phyloP scores from a whole-genome alignment of 2,329 filamentous ascomycete genomes.

The Drechslerella coelobrocha region DNA sequence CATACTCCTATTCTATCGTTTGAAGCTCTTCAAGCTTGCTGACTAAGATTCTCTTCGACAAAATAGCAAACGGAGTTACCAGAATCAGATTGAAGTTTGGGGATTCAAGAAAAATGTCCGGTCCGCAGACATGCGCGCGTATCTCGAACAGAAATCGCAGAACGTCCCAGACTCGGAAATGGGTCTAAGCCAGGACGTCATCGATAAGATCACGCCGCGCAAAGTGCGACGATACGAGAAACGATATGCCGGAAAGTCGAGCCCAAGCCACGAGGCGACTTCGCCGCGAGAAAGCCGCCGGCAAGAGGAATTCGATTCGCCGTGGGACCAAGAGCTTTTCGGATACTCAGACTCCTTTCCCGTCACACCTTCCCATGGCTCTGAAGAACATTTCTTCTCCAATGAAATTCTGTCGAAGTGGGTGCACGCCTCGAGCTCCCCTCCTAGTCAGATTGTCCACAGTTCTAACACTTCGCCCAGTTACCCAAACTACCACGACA shows the following conservation, averaged over 20 bases:
- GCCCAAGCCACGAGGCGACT: constrained; percentile 29
- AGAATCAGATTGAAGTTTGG: constrained; percentile 50
- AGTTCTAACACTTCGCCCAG: constrained; percentile 17
- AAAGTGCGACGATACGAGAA: constrained; percentile 50
- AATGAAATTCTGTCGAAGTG: constrained; percentile 47
- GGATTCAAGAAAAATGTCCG: constrained; percentile 50
- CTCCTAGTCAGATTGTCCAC: constrained; percentile 16
- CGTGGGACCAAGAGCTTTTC: constrained; percentile 47
- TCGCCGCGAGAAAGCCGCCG: constrained; percentile 43
- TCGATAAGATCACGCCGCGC: constrained; percentile 49
- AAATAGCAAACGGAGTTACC: constrained; percentile 48
- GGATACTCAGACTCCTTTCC: constrained; percentile 42
- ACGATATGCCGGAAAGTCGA: constrained; percentile 46
- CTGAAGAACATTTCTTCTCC: constrained; percentile 46
- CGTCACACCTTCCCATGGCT: constrained; percentile 45
- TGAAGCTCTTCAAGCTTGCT: constrained; percentile 17
- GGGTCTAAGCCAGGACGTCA: constrained; percentile 47
- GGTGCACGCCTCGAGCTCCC: constrained; percentile 12
- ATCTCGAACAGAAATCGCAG: constrained; percentile 44
- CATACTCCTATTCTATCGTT: neutral
- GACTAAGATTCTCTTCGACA: constrained; percentile 30
- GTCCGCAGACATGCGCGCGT: constrained; percentile 48
- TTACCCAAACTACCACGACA: constrained; percentile 42
- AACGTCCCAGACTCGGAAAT: constrained; percentile 46
- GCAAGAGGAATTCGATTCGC: constrained; percentile 30